Evolutionary conservation across 495 filamentous ascomycete species (phyloP).

Genomic region (Achaetomiella virescens): DNA sequence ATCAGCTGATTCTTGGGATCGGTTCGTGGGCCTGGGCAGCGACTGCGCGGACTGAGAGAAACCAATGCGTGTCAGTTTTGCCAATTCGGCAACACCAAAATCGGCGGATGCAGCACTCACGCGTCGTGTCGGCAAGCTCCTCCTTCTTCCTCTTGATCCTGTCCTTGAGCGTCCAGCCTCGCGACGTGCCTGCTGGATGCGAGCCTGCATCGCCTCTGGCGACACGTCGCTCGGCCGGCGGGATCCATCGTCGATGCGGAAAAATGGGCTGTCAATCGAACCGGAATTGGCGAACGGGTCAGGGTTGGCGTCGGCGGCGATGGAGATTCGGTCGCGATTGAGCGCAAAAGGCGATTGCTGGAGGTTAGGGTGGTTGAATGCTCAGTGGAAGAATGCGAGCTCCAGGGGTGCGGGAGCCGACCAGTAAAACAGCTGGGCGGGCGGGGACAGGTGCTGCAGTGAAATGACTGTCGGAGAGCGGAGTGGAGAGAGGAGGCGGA

Average conservation of each 20-base stretch:
- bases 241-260: conserved; percentile 38
- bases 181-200: conserved; percentile 92
- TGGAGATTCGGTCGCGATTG: conserved; percentile 26
- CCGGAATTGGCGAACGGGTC: conserved; percentile 20
- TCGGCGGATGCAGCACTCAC: conserved; percentile 52
- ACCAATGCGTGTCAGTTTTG: conserved; percentile 7
- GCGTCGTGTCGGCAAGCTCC: conserved; percentile 93
- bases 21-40: conserved; percentile 81
- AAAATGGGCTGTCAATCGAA: conserved; percentile 17
- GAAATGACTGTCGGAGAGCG: conserved; percentile 33
- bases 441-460: conserved; percentile 25
- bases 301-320: conserved; percentile 14
- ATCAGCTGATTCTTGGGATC: conserved; percentile 80
- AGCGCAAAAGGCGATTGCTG: conserved; percentile 12
- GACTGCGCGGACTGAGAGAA: conserved; percentile 72
- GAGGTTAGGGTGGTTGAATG: conserved; percentile 26
- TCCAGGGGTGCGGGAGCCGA: conserved; percentile 29
- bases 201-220: conserved; percentile 58
- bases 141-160: conserved; percentile 99
- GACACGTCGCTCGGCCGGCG: conserved; percentile 51
- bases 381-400: conserved; percentile 28
- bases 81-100: conserved; percentile 4
- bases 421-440: conserved; percentile 34
- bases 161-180: conserved; percentile 96
- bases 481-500: conserved; percentile 27